These are phyloP conservation scores for Calvatia gigantea DNA, from an alignment of 768 basidiomycete species.

Conservation along the genomic window DNA sequence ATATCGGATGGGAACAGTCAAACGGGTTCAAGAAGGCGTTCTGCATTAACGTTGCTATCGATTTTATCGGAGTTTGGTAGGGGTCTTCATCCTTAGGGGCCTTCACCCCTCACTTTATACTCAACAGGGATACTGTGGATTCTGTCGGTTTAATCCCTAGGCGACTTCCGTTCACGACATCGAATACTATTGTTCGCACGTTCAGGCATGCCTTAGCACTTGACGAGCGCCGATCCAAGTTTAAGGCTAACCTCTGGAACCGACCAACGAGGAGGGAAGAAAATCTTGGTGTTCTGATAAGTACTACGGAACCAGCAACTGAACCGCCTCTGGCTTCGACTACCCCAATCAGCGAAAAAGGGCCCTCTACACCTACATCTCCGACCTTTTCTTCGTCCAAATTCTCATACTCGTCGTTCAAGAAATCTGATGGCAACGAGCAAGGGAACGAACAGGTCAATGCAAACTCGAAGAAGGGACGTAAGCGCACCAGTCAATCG, in stretches of 20 bases:
- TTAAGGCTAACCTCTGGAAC: conserved; percentile 52
- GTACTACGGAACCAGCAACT: not conserved
- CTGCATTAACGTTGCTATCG: conserved; percentile 48
- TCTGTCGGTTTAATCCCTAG: conserved; percentile 56
- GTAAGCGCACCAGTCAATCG: conserved; percentile 14
- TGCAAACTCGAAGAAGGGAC: conserved; percentile 5
- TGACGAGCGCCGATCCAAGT: conserved; percentile 61
- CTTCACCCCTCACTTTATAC: not conserved
- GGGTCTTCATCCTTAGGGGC: conserved; percentile 6
- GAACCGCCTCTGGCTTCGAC: not conserved
- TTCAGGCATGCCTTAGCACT: conserved; percentile 65
- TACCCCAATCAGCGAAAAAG: conserved; percentile 2
- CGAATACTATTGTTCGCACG: conserved; percentile 50
- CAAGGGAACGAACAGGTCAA: not conserved
- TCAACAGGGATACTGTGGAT: conserved; percentile 64
- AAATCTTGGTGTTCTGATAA: conserved; percentile 19
- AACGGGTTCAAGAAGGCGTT: conserved; percentile 56
- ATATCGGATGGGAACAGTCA: conserved; percentile 43
- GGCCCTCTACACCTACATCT: not conserved
- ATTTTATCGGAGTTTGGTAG: conserved; percentile 58
- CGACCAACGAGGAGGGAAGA: conserved; percentile 27
- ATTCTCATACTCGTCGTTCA: not conserved
- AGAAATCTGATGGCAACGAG: not conserved
- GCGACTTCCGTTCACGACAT: conserved; percentile 54
- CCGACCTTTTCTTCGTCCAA: not conserved